A percentile compares a stretch with the other conserved stretches of the same genome.
phyloP scores from a whole-genome alignment of 495 filamentous ascomycete genomes.

The Stereocaulon alpinum region DNA sequence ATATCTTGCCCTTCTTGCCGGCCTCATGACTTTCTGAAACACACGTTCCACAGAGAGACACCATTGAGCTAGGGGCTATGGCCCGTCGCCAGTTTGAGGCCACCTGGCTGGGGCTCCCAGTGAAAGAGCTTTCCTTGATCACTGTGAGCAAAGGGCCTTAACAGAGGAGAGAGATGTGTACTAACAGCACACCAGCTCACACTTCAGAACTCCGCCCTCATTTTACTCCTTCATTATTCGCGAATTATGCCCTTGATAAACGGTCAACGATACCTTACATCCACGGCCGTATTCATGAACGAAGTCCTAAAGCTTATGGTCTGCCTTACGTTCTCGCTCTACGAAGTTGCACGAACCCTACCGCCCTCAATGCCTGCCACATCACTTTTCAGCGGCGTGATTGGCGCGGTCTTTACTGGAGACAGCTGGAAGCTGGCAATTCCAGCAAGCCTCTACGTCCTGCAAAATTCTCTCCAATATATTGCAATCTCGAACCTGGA shows the following conservation, averaged over 20 bases:
- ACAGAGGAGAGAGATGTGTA: conserved; percentile 6
- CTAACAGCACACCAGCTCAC: conserved; percentile 48
- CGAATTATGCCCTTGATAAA: conserved; percentile 74
- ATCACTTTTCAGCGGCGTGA: conserved; percentile 70
- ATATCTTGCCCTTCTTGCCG: background rate
- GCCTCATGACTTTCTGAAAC: background rate
- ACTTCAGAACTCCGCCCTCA: conserved; percentile 69
- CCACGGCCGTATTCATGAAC: conserved; percentile 88
- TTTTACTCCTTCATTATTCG: conserved; percentile 85
- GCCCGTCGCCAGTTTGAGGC: conserved; percentile 13
- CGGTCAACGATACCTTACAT: conserved; percentile 81
- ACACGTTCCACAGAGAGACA: background rate
- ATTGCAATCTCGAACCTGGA: conserved; percentile 84
- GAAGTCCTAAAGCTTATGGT: conserved; percentile 86
- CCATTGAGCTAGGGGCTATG: conserved; percentile 10
- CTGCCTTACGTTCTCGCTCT: conserved; percentile 74
- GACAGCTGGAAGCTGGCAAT: conserved; percentile 96
- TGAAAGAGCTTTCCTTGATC: conserved; percentile 70
- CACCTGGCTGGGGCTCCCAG: conserved; percentile 50
- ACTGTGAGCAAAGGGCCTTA: conserved; percentile 44
- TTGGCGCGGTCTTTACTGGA: conserved; percentile 69
- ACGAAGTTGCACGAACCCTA: conserved; percentile 68
- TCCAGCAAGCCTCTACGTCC: conserved; percentile 76
- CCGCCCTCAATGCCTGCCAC: conserved; percentile 68
- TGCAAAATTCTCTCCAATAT: conserved; percentile 88